These are phyloP conservation scores for Vararia minispora DNA, from an alignment of 768 basidiomycete genomes.

Conservation along the genomic window DNA sequence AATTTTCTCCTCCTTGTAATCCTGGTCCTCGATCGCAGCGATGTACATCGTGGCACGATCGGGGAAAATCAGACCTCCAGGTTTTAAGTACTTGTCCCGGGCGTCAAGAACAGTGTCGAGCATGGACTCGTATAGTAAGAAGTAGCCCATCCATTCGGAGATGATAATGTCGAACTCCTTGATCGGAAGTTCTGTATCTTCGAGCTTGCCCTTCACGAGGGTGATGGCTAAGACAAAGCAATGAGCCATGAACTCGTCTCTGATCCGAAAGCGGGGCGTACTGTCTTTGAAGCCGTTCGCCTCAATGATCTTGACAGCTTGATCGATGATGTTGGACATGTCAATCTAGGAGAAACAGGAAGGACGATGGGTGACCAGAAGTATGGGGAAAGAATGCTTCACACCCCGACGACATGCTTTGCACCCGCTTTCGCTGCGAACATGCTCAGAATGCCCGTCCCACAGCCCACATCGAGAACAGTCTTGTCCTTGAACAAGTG, in stretches of 20 bases:
- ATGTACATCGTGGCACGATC: slow-evolving; percentile 88
- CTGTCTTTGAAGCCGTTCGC: slow-evolving; percentile 95
- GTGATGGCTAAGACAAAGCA: slow-evolving; percentile 64
- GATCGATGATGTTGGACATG: slow-evolving; percentile 99
- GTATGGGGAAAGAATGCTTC: slow-evolving; percentile 19
- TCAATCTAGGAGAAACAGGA: slow-evolving; percentile 58
- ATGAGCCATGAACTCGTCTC: too few species aligned
- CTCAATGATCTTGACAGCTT: slow-evolving; percentile 93
- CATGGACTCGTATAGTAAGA: slow-evolving; percentile 98
- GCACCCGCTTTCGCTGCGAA: slow-evolving; percentile 96
- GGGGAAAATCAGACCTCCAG: slow-evolving; percentile 88
- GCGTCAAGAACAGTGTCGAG: slow-evolving; percentile 96
- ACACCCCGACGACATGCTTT: slow-evolving; percentile 83
- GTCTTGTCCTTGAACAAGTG: slow-evolving; percentile 96
- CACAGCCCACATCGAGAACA: slow-evolving; percentile 96
- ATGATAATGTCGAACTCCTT: slow-evolving; percentile 96
- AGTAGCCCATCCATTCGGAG: slow-evolving; percentile 99
- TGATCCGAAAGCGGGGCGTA: slow-evolving; percentile 33
- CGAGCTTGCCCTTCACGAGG: slow-evolving; percentile 95
- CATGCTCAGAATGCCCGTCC: slow-evolving; percentile 97
- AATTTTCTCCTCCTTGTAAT: slow-evolving; percentile 99
- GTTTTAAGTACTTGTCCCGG: slow-evolving; percentile 92
- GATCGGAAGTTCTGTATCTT: slow-evolving; percentile 83
- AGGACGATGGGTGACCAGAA: not conserved
- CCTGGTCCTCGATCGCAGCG: slow-evolving; percentile 97